These are phyloP conservation scores for Wickerhamiella lipophila DNA, from an alignment of 805 yeast species.

Conservation along the genomic window DNA sequence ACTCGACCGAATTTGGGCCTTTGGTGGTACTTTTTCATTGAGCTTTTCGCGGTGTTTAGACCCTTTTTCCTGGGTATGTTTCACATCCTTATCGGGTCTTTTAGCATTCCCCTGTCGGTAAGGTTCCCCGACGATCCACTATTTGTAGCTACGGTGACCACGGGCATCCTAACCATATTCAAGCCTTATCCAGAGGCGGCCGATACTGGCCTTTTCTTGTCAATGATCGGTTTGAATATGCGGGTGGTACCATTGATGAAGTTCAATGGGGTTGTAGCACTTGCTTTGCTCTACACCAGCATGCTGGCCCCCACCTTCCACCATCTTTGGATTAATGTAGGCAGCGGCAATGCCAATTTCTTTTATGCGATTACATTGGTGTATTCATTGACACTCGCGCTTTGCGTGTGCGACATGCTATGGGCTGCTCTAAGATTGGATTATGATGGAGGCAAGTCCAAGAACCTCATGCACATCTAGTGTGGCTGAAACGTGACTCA, in stretches of 20 bases:
- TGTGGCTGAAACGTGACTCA: too few species aligned
- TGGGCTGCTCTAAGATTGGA: conserved; percentile 71
- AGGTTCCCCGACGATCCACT: conserved; percentile 50
- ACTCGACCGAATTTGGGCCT: conserved; percentile 75
- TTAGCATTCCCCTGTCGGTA: conserved; percentile 60
- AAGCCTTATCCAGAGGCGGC: conserved; percentile 80
- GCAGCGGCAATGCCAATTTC: conserved; percentile 92
- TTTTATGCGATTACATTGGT: conserved; percentile 87
- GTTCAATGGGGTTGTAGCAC: conserved; percentile 37
- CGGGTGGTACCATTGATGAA: conserved; percentile 31
- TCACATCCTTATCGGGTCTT: conserved; percentile 56
- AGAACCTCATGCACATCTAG: conserved; percentile 18
- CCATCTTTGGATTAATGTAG: conserved; percentile 85
- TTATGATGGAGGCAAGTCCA: conserved; percentile 35
- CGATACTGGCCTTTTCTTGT: conserved; percentile 50
- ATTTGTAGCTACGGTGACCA: conserved; percentile 38
- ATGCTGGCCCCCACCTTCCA: conserved; percentile 78
- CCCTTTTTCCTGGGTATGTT: conserved; percentile 74
- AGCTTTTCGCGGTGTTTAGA: conserved; percentile 80
- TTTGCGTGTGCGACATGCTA: conserved; percentile 58
- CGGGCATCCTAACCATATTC: conserved; percentile 49
- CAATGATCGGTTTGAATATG: conserved; percentile 39
- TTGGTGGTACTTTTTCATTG: conserved; percentile 98
- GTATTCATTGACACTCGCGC: conserved; percentile 55
- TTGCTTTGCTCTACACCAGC: conserved; percentile 41